Evolutionary conservation across 495 filamentous ascomycete genomes (phyloP).

Genomic region (Penicillium psychrofluorescens): DNA sequence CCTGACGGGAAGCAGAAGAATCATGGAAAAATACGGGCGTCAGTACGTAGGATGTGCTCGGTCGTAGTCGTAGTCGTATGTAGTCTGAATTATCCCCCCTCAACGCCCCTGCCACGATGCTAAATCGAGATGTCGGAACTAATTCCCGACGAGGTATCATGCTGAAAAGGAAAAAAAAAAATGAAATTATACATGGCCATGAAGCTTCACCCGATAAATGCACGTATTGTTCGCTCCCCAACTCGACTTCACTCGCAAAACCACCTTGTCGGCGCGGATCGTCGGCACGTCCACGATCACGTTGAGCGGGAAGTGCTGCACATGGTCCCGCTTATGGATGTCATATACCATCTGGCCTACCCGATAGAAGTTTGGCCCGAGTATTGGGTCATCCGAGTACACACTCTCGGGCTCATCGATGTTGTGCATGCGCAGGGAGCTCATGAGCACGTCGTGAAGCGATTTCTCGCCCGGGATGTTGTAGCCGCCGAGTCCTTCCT

Average conservation of each 20-base stretch:
- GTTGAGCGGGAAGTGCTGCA: conserved; percentile 30
- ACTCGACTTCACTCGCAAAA: conserved; percentile 38
- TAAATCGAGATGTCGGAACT: too few species aligned
- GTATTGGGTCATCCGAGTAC: conserved; percentile 26
- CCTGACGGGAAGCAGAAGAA: too few species aligned
- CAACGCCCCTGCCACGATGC: too few species aligned
- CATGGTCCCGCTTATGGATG: conserved; percentile 17
- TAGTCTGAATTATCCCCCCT: too few species aligned
- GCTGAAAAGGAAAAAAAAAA: neutral
- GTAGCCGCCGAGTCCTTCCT: conserved; percentile 10
- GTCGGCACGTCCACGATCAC: conserved; percentile 27
- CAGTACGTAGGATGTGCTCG: too few species aligned
- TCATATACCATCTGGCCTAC: conserved; percentile 40
- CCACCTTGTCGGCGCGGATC: conserved; percentile 33
- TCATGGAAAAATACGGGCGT: too few species aligned
- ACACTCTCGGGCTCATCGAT: conserved; percentile 14
- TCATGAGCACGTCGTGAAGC: conserved; percentile 27
- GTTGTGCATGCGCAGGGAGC: conserved; percentile 21
- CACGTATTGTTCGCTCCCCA: conserved; percentile 42
- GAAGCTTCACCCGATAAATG: conserved; percentile 38
- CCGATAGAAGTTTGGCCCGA: conserved; percentile 35
- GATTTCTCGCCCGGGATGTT: conserved; percentile 7
- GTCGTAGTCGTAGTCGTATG: too few species aligned
- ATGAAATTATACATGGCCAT: conserved; percentile 28
- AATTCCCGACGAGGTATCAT: neutral